These are phyloP conservation scores for Metarhizium rileyi DNA, from an alignment of 2,329 filamentous ascomycete species.

Conservation along the genomic window DNA sequence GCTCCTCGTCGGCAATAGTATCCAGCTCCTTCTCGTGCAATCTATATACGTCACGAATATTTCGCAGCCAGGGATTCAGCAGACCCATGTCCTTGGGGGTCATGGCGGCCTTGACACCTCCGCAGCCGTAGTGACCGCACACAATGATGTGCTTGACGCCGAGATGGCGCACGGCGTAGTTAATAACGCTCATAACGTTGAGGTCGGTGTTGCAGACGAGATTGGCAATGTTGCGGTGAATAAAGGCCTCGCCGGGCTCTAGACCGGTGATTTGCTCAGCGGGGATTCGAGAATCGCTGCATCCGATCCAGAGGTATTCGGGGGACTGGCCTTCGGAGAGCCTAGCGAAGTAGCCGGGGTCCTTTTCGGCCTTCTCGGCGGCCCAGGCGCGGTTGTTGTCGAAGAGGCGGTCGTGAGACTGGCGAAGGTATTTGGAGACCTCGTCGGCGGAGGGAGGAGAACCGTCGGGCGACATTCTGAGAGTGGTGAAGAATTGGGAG, in stretches of 20 bases:
- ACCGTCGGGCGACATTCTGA: slow-evolving; percentile 3
- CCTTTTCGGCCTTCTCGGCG: slow-evolving; percentile 41
- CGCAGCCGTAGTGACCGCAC: slow-evolving; percentile 71
- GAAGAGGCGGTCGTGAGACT: slow-evolving; percentile 58
- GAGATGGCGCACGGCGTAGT: slow-evolving; percentile 75
- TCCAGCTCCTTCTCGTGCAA: slow-evolving; percentile 63
- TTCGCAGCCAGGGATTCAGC: slow-evolving; percentile 64
- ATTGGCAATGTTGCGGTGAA: slow-evolving; percentile 93
- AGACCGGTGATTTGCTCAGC: slow-evolving; percentile 79
- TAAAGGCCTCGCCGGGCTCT: slow-evolving; percentile 82
- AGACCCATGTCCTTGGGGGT: slow-evolving; percentile 60
- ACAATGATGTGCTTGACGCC: slow-evolving; percentile 74
- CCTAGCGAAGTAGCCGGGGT: slow-evolving; percentile 57
- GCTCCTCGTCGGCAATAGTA: slow-evolving; percentile 45
- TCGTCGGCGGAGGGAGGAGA: slow-evolving; percentile 2
- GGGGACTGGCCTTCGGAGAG: slow-evolving; percentile 56
- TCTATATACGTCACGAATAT: slow-evolving; percentile 66
- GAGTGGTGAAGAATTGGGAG: neutral
- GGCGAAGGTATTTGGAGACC: slow-evolving; percentile 39
- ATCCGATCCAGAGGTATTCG: slow-evolving; percentile 81
- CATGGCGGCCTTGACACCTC: slow-evolving; percentile 66
- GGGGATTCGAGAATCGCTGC: slow-evolving; percentile 84
- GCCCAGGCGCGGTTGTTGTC: slow-evolving; percentile 61
- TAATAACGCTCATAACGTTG: slow-evolving; percentile 71
- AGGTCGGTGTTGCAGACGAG: slow-evolving; percentile 72